Evolutionary conservation across 257 asterid genomes (phyloP).

Genomic region (Scutellaria baicalensis): DNA sequence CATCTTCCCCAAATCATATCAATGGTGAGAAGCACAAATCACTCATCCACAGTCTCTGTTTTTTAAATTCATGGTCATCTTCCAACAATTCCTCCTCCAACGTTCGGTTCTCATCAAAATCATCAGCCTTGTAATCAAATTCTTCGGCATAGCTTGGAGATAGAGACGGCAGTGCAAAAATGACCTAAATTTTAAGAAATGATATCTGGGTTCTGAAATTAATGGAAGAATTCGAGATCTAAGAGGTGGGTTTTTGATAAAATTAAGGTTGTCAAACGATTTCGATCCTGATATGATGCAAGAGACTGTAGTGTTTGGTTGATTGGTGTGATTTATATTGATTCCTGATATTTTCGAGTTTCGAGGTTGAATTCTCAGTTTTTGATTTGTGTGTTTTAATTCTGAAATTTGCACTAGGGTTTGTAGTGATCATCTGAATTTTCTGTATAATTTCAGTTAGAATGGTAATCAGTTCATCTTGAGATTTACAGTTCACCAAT

Average conservation of each 20-base stretch:
- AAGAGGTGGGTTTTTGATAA: conserved; percentile 13
- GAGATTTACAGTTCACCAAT: background rate
- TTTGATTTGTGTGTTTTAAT: background rate
- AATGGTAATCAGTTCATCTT: too few species aligned
- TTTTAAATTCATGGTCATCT: too few species aligned
- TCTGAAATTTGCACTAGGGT: background rate
- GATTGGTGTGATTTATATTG: background rate
- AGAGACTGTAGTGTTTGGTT: too few species aligned
- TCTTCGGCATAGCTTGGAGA: too few species aligned
- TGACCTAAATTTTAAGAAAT: too few species aligned
- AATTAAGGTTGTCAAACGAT: conserved; percentile 12
- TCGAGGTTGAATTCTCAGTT: background rate
- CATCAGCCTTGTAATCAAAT: too few species aligned
- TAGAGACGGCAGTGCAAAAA: too few species aligned
- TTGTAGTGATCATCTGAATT: background rate
- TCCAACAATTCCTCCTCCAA: too few species aligned
- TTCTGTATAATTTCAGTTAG: background rate
- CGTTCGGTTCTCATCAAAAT: too few species aligned
- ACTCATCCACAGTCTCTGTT: too few species aligned
- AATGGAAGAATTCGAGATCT: conserved; percentile 15
- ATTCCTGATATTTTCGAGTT: background rate
- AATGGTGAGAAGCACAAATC: too few species aligned
- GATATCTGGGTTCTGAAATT: conserved; percentile 22
- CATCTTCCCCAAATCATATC: too few species aligned
- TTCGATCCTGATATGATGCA: conserved; percentile 33